phyloP scores from a whole-genome alignment of 768 basidiomycete species.

The Hydnomerulius pinastri region DNA sequence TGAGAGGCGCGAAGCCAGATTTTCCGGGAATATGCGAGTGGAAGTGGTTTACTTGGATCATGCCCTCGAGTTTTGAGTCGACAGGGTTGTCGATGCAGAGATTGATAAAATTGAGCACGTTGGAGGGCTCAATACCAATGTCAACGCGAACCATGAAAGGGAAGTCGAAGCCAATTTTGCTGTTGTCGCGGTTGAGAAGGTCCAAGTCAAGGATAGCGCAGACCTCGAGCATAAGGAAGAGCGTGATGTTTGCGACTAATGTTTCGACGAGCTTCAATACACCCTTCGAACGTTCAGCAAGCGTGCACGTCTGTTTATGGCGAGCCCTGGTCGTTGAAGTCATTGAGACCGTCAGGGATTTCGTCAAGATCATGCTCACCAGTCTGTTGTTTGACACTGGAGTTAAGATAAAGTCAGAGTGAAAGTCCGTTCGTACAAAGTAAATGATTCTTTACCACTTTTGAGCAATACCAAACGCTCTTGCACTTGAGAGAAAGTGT shows the following conservation, averaged over 20 bases:
- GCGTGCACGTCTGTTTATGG: conserved; percentile 12
- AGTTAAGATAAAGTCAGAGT: background rate
- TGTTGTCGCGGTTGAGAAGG: conserved; percentile 7
- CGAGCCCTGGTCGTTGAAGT: conserved; percentile 6
- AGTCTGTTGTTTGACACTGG: conserved; percentile 19
- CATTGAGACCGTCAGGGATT: too few relatives aligned
- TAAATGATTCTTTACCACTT: background rate
- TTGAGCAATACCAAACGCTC: conserved; percentile 23
- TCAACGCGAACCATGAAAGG: conserved; percentile 18
- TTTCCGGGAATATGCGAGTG: conserved; percentile 10
- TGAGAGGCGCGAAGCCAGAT: conserved; percentile 10
- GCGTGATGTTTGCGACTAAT: conserved; percentile 5
- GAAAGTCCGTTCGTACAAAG: background rate
- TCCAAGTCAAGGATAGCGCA: conserved; percentile 14
- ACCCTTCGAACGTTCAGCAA: conserved; percentile 15
- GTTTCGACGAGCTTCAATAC: conserved; percentile 14
- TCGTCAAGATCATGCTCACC: conserved; percentile 1
- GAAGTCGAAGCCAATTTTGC: conserved; percentile 11
- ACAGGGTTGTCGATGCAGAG: conserved; percentile 10
- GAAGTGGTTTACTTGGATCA: conserved; percentile 17
- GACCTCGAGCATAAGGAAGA: conserved; percentile 8
- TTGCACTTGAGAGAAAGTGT: conserved; percentile 12
- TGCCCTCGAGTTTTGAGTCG: conserved; percentile 8
- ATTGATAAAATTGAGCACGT: conserved; percentile 3
- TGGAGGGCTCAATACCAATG: conserved; percentile 15